Evolutionary conservation across 805 yeast species (phyloP).

Genomic region (Yamadazyma insecticola): DNA sequence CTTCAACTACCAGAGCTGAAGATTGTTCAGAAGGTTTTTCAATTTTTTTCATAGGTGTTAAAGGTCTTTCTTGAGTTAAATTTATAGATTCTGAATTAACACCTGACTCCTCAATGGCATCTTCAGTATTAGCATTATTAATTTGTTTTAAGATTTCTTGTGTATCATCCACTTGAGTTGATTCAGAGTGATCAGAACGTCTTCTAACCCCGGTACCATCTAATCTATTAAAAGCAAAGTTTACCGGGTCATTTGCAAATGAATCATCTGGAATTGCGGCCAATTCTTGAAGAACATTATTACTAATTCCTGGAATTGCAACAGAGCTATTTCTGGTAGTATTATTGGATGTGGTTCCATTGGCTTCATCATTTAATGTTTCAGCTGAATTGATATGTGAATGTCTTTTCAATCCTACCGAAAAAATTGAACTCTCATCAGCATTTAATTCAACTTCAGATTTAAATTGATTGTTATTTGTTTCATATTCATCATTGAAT

Average conservation of each 20-base stretch:
- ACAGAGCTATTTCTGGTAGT: conserved; percentile 23
- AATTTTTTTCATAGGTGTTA: conserved; percentile 20
- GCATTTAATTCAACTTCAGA: conserved; percentile 21
- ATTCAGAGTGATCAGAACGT: conserved; percentile 7
- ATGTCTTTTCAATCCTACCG: conserved; percentile 17
- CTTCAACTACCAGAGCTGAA: neutral
- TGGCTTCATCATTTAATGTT: conserved; percentile 8
- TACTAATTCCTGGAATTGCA: conserved; percentile 53
- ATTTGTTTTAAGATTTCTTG: conserved; percentile 36
- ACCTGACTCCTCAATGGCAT: conserved; percentile 17
- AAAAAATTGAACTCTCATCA: conserved; percentile 33
- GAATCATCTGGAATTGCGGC: conserved; percentile 85
- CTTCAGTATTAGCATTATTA: conserved; percentile 36
- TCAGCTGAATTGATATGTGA: conserved; percentile 6
- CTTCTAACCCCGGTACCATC: conserved; percentile 35
- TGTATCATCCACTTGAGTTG: conserved; percentile 19
- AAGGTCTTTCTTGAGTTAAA: conserved; percentile 21
- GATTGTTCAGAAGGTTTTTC: neutral
- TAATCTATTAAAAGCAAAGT: conserved; percentile 67
- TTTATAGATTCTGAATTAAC: conserved; percentile 10
- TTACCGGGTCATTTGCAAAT: conserved; percentile 57
- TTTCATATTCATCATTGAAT: conserved; percentile 18
- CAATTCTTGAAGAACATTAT: conserved; percentile 46
- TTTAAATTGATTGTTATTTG: conserved; percentile 2
- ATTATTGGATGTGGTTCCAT: conserved; percentile 1